Conservation (phyloP, 2,329 filamentous ascomycete species). For the Zymoseptoria passerinii region DNA sequence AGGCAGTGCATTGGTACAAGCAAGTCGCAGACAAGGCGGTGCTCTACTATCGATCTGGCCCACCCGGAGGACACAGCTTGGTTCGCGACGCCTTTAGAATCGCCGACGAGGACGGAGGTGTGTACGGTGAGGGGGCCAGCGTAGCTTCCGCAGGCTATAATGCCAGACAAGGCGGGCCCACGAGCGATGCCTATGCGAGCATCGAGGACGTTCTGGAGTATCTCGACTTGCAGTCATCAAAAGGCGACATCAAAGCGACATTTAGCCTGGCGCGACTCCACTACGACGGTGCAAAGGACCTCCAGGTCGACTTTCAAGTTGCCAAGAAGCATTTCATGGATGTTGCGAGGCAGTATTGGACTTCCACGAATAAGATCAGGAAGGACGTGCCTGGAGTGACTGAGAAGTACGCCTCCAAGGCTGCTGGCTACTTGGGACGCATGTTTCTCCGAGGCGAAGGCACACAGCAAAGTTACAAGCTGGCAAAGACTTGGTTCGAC, state of each 20-base stretch:
- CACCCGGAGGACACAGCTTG: conserved; percentile 76
- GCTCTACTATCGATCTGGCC: conserved; percentile 76
- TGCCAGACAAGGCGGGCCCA: conserved; percentile 62
- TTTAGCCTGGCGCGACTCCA: conserved; percentile 79
- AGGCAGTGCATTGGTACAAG: conserved; percentile 82
- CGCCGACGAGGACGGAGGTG: conserved; percentile 81
- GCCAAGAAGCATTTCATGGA: conserved; percentile 75
- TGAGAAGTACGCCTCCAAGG: conserved; percentile 72
- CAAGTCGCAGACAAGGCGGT: conserved; percentile 89
- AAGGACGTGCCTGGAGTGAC: conserved; percentile 61
- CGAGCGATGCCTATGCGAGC: conserved; percentile 74
- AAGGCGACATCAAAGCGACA: conserved; percentile 79
- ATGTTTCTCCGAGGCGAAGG: conserved; percentile 89
- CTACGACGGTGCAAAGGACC: conserved; percentile 73
- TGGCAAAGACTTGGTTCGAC: conserved; percentile 74
- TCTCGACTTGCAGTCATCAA: conserved; percentile 78
- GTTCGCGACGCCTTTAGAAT: conserved; percentile 72
- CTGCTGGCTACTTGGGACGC: conserved; percentile 76
- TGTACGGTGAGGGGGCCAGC: conserved; percentile 93
- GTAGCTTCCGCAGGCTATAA: conserved; percentile 78
- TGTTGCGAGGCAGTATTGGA: conserved; percentile 76
- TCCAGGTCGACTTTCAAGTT: conserved; percentile 63
- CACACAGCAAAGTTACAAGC: conserved; percentile 66
- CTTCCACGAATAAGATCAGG: conserved; percentile 60
- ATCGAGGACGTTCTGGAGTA: conserved; percentile 94